A percentile compares a stretch with the other conserved stretches of the same genome.
Evolutionary conservation across 768 basidiomycete genomes (phyloP).

Genomic region (Auriscalpium orientale): DNA sequence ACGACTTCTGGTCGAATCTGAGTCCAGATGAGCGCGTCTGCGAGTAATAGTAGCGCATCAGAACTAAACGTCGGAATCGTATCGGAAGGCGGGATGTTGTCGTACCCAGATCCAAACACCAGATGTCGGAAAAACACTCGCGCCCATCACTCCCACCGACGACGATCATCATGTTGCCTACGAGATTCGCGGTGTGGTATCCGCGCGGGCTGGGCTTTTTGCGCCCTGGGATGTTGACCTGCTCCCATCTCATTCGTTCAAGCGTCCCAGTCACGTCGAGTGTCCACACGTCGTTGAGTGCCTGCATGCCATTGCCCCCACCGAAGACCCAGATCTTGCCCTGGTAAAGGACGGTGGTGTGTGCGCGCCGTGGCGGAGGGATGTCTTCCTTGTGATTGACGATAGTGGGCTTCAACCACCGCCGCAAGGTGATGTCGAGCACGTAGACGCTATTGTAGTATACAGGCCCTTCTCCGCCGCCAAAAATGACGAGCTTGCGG

Average conservation of each 20-base stretch:
- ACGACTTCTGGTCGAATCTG: constrained; percentile 33
- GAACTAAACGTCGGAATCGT: too few relatives aligned
- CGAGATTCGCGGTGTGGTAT: constrained; percentile 86
- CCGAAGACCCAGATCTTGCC: constrained; percentile 82
- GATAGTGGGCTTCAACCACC: constrained; percentile 49
- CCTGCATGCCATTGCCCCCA: constrained; percentile 88
- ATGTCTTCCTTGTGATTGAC: constrained; percentile 9
- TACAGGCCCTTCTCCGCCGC: constrained; percentile 74
- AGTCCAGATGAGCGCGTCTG: constrained; percentile 29
- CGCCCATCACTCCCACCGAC: constrained; percentile 89
- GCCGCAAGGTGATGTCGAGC: constrained; percentile 68
- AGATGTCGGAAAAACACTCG: constrained; percentile 83
- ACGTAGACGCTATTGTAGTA: constrained; percentile 83
- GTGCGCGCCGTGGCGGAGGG: constrained; percentile 66
- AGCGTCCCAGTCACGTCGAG: constrained; percentile 50
- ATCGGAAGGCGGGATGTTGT: constrained; percentile 4
- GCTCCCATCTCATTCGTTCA: constrained; percentile 47
- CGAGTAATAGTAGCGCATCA: constrained; percentile 26
- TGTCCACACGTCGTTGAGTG: constrained; percentile 86
- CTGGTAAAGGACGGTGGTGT: constrained; percentile 71
- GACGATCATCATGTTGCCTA: constrained; percentile 80
- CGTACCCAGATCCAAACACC: constrained; percentile 80
- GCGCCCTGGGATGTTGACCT: constrained; percentile 47
- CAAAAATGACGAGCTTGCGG: constrained; percentile 73
- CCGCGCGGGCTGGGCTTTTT: constrained; percentile 58